Percentiles rank a stretch among this genome's conserved stretches.
These are phyloP conservation scores for Jatropha podagrica DNA, from an alignment of 441 rosid genomes.

Conservation along the genomic window DNA sequence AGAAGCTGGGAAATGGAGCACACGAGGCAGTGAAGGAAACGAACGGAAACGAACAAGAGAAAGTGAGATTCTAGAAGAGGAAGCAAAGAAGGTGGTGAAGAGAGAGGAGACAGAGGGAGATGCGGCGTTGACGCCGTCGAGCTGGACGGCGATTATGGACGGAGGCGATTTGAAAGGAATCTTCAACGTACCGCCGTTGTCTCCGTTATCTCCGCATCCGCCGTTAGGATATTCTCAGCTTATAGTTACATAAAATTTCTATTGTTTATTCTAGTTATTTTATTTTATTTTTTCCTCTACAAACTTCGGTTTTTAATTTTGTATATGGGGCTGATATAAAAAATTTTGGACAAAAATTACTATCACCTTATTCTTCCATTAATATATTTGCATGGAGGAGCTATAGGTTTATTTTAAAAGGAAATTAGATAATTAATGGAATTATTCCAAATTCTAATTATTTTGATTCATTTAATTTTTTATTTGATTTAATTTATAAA, in stretches of 20 bases:
- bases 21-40: constrained; percentile 23
- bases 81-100: constrained; percentile 33
- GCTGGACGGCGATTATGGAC: constrained; percentile 38
- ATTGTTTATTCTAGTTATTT: background rate
- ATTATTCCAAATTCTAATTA: too few species aligned
- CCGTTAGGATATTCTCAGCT: constrained; percentile 50
- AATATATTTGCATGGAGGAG: too few species aligned
- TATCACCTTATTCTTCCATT: too few species aligned
- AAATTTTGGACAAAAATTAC: too few species aligned
- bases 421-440: too few species aligned
- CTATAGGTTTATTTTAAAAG: too few species aligned
- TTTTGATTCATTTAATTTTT: too few species aligned
- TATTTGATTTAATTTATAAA: too few species aligned
- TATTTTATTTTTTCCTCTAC: background rate
- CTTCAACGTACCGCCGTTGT: constrained; percentile 40
- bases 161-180: constrained; percentile 37
- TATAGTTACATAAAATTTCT: constrained; percentile 30
- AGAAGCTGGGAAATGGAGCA: constrained; percentile 46
- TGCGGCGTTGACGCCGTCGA: constrained; percentile 43
- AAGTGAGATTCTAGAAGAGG: constrained; percentile 14
- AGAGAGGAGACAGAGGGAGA: constrained; percentile 28
- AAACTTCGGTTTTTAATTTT: background rate
- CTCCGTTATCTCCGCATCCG: constrained; percentile 55
- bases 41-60: constrained; percentile 50
- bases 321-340: background rate